phyloP scores from a whole-genome alignment of 106 monocot genomes.

The Apostasia shenzhenica region DNA sequence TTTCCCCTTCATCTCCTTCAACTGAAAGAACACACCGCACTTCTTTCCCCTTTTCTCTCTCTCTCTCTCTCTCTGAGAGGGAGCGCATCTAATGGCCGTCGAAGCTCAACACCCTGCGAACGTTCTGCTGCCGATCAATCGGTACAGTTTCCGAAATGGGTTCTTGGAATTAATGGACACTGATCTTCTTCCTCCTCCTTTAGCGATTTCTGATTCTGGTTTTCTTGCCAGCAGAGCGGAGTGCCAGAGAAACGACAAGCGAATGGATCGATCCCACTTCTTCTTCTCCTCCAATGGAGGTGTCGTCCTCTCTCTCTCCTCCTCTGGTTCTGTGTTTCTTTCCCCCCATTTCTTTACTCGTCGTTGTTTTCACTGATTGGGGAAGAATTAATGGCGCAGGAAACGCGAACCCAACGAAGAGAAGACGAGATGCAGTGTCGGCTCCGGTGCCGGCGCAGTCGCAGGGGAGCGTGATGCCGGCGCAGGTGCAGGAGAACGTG shows the following conservation, averaged over 20 bases:
- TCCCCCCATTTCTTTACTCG: background rate
- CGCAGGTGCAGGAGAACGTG: background rate
- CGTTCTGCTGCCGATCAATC: constrained; percentile 15
- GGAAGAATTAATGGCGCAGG: background rate
- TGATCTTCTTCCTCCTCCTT: background rate
- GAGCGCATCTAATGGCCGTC: constrained; percentile 33
- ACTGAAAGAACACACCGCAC: too few species aligned
- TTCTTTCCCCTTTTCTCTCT: background rate
- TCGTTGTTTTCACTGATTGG: background rate
- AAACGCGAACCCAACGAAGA: constrained; percentile 24
- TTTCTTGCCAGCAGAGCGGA: constrained; percentile 12
- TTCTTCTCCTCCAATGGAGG: constrained; percentile 23
- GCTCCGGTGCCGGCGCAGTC: background rate
- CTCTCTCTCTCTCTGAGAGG: background rate
- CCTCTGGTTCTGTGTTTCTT: background rate
- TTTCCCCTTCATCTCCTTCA: background rate
- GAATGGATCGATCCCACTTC: constrained; percentile 11
- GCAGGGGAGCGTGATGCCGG: background rate
- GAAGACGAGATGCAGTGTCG: constrained; percentile 17
- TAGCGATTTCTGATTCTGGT: background rate
- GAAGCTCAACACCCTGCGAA: constrained; percentile 47
- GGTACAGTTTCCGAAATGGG: constrained; percentile 10
- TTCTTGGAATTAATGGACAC: background rate
- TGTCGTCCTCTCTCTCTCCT: background rate
- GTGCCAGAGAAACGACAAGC: constrained; percentile 16